Evolutionary conservation across 257 asterid genomes (phyloP).

Genomic region (Leonotis leonurus): DNA sequence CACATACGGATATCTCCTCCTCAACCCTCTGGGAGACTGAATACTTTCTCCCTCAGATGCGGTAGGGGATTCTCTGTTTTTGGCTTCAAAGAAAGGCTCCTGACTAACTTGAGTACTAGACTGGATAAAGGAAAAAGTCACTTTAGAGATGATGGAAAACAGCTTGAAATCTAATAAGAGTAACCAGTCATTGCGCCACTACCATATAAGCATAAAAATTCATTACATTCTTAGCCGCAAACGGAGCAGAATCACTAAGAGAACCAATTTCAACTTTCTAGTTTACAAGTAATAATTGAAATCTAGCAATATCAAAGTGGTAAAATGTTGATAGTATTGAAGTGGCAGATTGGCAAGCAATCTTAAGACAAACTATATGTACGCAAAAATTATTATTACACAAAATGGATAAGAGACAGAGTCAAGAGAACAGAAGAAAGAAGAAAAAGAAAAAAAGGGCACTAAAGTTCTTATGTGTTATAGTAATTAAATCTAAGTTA

Average conservation of each 20-base stretch:
- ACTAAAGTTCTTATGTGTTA: no score
- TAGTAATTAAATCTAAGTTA: conserved; percentile 2
- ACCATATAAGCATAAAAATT: background rate
- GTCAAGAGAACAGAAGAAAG: background rate
- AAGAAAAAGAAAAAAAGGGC: background rate
- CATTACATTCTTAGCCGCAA: background rate
- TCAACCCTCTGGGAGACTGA: conserved; percentile 55
- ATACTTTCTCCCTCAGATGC: conserved; percentile 38
- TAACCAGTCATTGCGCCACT: background rate
- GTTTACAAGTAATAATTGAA: no score
- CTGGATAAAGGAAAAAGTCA: conserved; percentile 33
- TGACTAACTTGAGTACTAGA: conserved; percentile 26
- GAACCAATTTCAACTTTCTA: background rate
- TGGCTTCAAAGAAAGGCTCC: conserved; percentile 35
- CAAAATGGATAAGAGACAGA: background rate
- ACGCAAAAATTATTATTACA: no score
- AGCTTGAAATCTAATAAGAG: background rate
- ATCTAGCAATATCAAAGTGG: background rate
- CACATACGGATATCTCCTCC: conserved; percentile 70
- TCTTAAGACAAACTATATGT: background rate
- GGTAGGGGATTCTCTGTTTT: conserved; percentile 34
- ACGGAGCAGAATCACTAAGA: background rate
- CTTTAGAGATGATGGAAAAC: conserved; percentile 6
- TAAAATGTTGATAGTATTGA: background rate
- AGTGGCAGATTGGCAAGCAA: background rate